Base-by-base conservation (phyloP, 306 rosid genomes). In the Elaeagnus macrophylla region DNA sequence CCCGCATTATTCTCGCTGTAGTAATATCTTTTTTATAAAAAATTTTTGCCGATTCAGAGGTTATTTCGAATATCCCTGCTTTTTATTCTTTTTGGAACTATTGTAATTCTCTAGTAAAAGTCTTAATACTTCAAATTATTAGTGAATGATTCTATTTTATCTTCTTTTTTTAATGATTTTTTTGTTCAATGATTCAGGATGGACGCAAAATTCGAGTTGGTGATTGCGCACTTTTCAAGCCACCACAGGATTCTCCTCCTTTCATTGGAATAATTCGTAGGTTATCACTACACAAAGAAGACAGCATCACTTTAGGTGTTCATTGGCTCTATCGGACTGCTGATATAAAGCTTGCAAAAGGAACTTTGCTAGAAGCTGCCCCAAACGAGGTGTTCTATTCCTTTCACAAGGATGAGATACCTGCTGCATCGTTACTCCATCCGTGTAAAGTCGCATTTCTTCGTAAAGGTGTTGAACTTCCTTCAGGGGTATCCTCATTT, bases 361-460 rank as follows among this genome's bases (percentile, higher is more conserved):
- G 89, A 59, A 45, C 70, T 67, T 56, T 35, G 9, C 66, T 75
- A 76, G 97, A 85, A 61, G 95, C 97, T 72, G 95, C 86, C 0
- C 97, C 88, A 2, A 89, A 89, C 83, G 97, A 89, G 67, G 69
- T 89, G 42, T 89, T 89, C 57, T 89, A 85, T 57, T 89, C 97
- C 77, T 89, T 85, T 66, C 97, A 89, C 51, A 83, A 89, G 93
- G 87, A 89, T 89, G 95, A 85, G 79, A 85, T 74, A 51, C 89
- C 91, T 75, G 97, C 89, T 59, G 94, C 95, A 73, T 85, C 95
- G 9, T 56, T 89, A 80, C 87, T 89, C 69, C 97, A 89, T 85
- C 95, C 87, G 50, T 89, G 97, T 81, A 89, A 83, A 85, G 97
- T 89, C 36, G 79, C 95, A 45, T 89, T 89, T 79, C 97, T 89